Evolutionary conservation across 495 filamentous ascomycete species (phyloP), one percentile per base, ranked within the genome.

Genomic region (Talaromyces stipitatus): DNA sequence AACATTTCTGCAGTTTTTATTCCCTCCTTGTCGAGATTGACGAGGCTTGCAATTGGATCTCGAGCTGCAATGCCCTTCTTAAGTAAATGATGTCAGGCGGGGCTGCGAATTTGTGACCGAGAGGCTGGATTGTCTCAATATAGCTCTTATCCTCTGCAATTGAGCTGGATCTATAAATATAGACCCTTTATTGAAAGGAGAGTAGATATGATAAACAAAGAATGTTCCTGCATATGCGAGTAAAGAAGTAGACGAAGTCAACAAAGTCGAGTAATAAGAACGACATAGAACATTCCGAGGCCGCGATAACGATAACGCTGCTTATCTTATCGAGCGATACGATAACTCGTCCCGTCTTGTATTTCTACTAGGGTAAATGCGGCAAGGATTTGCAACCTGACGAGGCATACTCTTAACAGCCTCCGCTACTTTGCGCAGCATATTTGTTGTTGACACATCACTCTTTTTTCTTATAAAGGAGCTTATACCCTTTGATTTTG

Each of bases 1-100:
- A 84, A 83, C 78, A 78, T 83, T 11, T 24, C 30, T 48, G 45
- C 23, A 24, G 41, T 46, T 33, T 33, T 33, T 33, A n/a, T n/a
- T n/a, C n/a, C n/a, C n/a, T n/a, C n/a, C n/a, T n/a, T n/a, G 9
- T 33, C 10, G 8, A 32, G 32, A 36, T 14, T 36, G 11, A n/a
- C 36, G 1, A 14, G n/a, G n/a, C 36, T n/a, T n/a, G 36, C 36
- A 41, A 16, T 41, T 5, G n/a, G 16, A 9, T 18, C n/a, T 41
- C 36, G 12, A 18, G 18, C 36, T 41, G 36, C n/a, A n/a, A n/a
- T n/a, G n/a, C n/a, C n/a, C n/a, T n/a, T n/a, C n/a, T n/a, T n/a
- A n/a, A n/a, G n/a, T n/a, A n/a, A n/a, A n/a, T n/a, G 33, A 12
- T 36, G 33, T 38, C n/a, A n/a, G 16, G 36, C 36, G 36, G 36